Evolutionary conservation across 2,329 filamentous ascomycete species (phyloP), one percentile per base, ranked within the genome.

Genomic region (Neofusicoccum laricinum): DNA sequence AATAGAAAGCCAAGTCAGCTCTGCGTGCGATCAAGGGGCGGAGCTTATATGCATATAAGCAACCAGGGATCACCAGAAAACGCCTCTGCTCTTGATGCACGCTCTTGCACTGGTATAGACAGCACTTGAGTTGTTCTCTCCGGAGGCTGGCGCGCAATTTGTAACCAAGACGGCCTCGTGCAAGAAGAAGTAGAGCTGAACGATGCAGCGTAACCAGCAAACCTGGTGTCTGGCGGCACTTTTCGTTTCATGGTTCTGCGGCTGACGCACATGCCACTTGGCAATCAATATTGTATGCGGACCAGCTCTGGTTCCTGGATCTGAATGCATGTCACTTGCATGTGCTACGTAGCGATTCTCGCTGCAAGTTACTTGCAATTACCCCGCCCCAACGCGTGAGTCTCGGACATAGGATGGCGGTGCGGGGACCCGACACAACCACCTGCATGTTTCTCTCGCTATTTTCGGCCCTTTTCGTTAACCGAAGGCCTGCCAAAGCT

Each of bases 11-110:
- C 15, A 51, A 15, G 30, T 38, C 17, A 25, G 49, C 8, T 19
- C n/a, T 21, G 11, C 1, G n/a, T n/a, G 36, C 11, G 3, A 1
- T 38, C 19, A 55, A 21, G 34, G 6, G 12, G 46, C 12, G 34
- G 51, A 55, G 19, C 38, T 58, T 45, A 57, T 34, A 34, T 45
- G 55, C 55, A 59, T 36, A 48, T 21, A 46, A 36, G n/a, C 55
- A 21, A 25, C 41, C 55, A 36, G 12, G 41, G 55, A 45, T 14
- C n/a, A n/a, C 11, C 40, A 1, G 3, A 34, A 46, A 21, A 25
- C 53, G 40, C 55, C 55, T 21, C 25, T 12, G 2, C 1, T 48
- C 17, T 46, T 19, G 40, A n/a, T 30, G 21, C 12, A 17, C 30
- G 1, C 25, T 38, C 11, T n/a, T 3, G 40, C 30, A 38, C 4